phyloP scores from a whole-genome alignment of 768 basidiomycete species.

The Lyophyllum decastes region DNA sequence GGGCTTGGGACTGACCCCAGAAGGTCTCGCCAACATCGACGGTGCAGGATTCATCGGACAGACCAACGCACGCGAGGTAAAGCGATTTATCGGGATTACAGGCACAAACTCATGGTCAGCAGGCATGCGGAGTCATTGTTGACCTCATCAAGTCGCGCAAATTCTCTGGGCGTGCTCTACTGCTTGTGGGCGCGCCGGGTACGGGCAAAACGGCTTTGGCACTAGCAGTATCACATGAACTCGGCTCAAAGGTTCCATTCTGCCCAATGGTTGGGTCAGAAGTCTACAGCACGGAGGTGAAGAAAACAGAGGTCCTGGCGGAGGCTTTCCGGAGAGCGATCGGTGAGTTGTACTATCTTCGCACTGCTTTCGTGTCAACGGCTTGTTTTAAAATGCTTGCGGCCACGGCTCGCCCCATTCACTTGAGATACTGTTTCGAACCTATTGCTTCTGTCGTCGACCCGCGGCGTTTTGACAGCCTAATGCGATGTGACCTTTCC shows the following conservation, averaged over 20 bases:
- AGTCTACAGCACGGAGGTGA: slow-evolving; percentile 95
- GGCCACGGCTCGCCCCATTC: no score
- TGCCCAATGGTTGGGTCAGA: slow-evolving; percentile 99
- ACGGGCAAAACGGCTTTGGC: slow-evolving; percentile 98
- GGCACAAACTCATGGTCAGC: not conserved
- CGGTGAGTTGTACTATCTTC: slow-evolving; percentile 53
- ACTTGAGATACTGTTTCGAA: not conserved
- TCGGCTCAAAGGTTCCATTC: slow-evolving; percentile 94
- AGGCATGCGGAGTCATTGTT: slow-evolving; percentile 92
- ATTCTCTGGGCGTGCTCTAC: slow-evolving; percentile 90
- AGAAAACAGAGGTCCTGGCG: slow-evolving; percentile 97
- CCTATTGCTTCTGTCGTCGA: not conserved
- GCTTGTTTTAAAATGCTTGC: no score
- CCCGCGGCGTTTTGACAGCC: not conserved
- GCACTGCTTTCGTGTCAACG: slow-evolving; percentile 4
- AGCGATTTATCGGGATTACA: slow-evolving; percentile 9
- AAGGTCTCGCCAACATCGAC: slow-evolving; percentile 75
- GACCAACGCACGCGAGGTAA: slow-evolving; percentile 84
- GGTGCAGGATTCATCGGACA: slow-evolving; percentile 92
- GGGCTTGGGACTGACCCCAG: slow-evolving; percentile 85
- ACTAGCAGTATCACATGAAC: slow-evolving; percentile 91
- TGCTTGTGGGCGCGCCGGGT: slow-evolving; percentile 94
- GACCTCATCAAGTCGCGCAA: slow-evolving; percentile 89
- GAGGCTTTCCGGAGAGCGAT: slow-evolving; percentile 95
- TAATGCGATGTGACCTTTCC: not conserved